Evolutionary conservation across 2,329 filamentous ascomycete genomes (phyloP).

Genomic region (Paecilomyces niveus): DNA sequence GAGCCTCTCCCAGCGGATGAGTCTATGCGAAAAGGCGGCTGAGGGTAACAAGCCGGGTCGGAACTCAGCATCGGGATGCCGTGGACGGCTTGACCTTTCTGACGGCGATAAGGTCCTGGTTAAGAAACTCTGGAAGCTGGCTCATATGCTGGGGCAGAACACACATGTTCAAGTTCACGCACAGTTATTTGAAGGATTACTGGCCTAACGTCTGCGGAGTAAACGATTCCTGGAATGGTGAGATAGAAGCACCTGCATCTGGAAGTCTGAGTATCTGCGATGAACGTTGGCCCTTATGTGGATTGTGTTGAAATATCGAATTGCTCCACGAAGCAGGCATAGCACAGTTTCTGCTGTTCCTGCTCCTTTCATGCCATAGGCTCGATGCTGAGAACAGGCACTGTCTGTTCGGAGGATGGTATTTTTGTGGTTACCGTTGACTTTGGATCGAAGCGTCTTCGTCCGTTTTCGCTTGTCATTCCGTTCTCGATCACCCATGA

Average conservation of each 20-base stretch:
- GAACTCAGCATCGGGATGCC: background rate
- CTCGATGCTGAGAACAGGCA: background rate
- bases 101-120: background rate
- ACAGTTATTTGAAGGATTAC: background rate
- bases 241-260: background rate
- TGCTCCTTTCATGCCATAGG: background rate
- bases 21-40: slow-evolving; percentile 40
- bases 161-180: background rate
- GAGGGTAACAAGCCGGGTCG: slow-evolving; percentile 12
- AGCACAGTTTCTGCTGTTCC: background rate
- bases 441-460: slow-evolving; percentile 14
- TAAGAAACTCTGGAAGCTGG: background rate
- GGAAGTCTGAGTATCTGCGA: background rate
- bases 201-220: background rate
- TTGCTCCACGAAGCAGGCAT: background rate
- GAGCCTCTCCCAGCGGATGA: slow-evolving; percentile 37
- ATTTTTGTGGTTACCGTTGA: background rate
- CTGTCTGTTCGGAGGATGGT: background rate
- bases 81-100: background rate
- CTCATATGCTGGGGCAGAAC: background rate
- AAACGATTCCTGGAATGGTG: background rate
- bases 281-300: no score
- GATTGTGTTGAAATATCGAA: background rate
- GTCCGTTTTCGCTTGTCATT: slow-evolving; percentile 6
- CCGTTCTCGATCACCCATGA: slow-evolving; percentile 2